Evolutionary conservation across 1,139 yeast genomes (phyloP), one percentile per base, ranked within the genome.

Genomic region (Entelexis sorbosivorans): DNA sequence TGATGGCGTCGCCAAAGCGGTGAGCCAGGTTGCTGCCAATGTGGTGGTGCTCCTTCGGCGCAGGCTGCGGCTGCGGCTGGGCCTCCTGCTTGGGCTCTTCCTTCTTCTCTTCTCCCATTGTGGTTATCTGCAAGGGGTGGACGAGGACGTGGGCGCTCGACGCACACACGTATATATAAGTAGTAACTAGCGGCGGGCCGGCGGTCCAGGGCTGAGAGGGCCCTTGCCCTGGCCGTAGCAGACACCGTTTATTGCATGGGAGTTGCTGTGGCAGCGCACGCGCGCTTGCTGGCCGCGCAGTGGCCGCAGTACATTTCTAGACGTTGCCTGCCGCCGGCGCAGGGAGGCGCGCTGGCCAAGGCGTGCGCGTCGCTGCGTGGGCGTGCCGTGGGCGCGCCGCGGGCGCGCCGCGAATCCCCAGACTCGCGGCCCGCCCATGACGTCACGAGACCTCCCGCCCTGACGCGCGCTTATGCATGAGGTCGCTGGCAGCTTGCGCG

Each of bases 1-100:
- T 80, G 22, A 94, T 94, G 10, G 96, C 96, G 60, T 86, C 81
- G 50, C 96, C 96, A 49, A 89, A 71, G 67, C 13, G 40, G 38
- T 85, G 79, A 49, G 82, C 64, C 11, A 71, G 73, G 5, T 69
- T 70, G 38, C 31, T 22, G 24, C 32, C 33, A 32, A 63, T 60
- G 34, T 61, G 60, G 24, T 61, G 61, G 44, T 57, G 63, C 49
- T 59, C 65, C 48, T 58, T 62, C 56, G 61, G 65, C 54, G 58
- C 40, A 16, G 14, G 63, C 45, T 26, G 49, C 22, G 39, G 53
- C 39, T 38, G 52, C 17, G 34, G 33, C 40, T 40, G 36, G 38
- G 58, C 63, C 49, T 58, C 60, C 22, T 47, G 36, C 35, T 42
- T 31, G 11, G 45, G 19, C 20, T 42, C 45, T 14, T 33, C 53